Conservation (phyloP, 2,329 filamentous ascomycete species). For the Teratosphaeria pseudoeucalypti region DNA sequence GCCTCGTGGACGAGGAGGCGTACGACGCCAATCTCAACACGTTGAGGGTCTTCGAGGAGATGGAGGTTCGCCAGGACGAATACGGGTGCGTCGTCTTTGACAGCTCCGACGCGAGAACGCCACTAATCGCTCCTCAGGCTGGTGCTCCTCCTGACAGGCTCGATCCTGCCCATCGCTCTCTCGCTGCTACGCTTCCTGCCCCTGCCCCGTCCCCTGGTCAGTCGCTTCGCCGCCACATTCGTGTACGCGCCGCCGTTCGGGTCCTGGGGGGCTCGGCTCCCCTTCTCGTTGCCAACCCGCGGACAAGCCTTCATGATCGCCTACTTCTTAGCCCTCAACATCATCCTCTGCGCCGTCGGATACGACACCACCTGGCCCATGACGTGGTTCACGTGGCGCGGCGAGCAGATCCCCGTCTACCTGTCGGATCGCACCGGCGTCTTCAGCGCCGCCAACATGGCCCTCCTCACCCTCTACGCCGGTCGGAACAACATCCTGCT, state of each 20-base stretch:
- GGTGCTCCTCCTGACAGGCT: not conserved
- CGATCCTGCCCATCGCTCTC: not conserved
- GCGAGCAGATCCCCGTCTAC: conserved; percentile 23
- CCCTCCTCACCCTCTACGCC: conserved; percentile 36
- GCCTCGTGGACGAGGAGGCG: not conserved
- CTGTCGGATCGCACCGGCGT: conserved; percentile 34
- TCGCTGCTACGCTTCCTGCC: not conserved
- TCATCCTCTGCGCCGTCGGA: not conserved
- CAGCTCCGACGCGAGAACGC: not conserved
- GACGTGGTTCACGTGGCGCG: not conserved
- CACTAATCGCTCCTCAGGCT: not conserved
- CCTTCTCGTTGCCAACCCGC: not conserved
- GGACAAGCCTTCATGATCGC: not conserved
- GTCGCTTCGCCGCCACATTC: not conserved
- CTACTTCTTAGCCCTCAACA: not conserved
- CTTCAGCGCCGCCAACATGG: conserved; percentile 32
- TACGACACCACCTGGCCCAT: not conserved
- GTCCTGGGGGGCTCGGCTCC: not conserved
- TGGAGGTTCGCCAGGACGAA: not conserved
- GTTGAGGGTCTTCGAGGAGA: not conserved
- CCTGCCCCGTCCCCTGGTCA: not conserved
- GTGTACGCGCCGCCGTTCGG: not conserved
- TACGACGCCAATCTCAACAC: not conserved
- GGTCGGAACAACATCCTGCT: conserved; percentile 41
- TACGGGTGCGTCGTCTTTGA: not conserved